phyloP scores from a whole-genome alignment of 2,329 filamentous ascomycete species.

The Helicocarpus griseus region DNA sequence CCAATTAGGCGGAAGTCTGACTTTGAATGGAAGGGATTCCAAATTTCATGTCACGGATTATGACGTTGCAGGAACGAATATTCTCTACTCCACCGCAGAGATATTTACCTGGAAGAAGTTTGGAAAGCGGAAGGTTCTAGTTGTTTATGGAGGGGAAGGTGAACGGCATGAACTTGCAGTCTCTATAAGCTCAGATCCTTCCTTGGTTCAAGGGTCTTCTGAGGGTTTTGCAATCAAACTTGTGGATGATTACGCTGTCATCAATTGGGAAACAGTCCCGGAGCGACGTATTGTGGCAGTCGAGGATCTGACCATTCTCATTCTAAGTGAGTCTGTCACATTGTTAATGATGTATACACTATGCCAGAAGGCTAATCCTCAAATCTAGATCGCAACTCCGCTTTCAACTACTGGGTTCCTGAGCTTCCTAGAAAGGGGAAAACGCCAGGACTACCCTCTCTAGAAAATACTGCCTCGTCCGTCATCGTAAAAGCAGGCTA shows the following conservation, averaged over 20 bases:
- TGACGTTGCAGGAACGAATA: slow-evolving; percentile 28
- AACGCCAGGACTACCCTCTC: slow-evolving; percentile 22
- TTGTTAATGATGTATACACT: slow-evolving; percentile 9
- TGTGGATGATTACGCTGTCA: slow-evolving; percentile 18
- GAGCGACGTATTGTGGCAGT: slow-evolving; percentile 33
- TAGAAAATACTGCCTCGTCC: slow-evolving; percentile 22
- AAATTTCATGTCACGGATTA: slow-evolving; percentile 37
- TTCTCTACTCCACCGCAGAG: slow-evolving; percentile 37
- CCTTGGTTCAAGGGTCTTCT: slow-evolving; percentile 25
- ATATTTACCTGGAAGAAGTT: slow-evolving; percentile 49
- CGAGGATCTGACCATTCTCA: slow-evolving; percentile 43
- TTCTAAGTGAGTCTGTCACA: slow-evolving; percentile 35
- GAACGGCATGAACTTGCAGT: slow-evolving; percentile 36
- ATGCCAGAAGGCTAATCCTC: neutral
- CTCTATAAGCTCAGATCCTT: slow-evolving; percentile 17
- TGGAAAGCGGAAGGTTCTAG: slow-evolving; percentile 41
- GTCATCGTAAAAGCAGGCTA: slow-evolving; percentile 36
- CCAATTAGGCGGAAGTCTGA: slow-evolving; percentile 30
- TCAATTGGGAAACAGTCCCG: slow-evolving; percentile 48
- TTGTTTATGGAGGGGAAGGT: slow-evolving; percentile 30
- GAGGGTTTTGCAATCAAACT: slow-evolving; percentile 22
- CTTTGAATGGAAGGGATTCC: slow-evolving; percentile 33
- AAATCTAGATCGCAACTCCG: slow-evolving; percentile 41
- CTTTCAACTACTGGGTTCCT: slow-evolving; percentile 37
- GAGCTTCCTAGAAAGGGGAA: slow-evolving; percentile 23